Evolutionary conservation across 164 flowering plant species (phyloP), one percentile per base, ranked within the genome.

Genomic region (Buxus sempervirens): DNA sequence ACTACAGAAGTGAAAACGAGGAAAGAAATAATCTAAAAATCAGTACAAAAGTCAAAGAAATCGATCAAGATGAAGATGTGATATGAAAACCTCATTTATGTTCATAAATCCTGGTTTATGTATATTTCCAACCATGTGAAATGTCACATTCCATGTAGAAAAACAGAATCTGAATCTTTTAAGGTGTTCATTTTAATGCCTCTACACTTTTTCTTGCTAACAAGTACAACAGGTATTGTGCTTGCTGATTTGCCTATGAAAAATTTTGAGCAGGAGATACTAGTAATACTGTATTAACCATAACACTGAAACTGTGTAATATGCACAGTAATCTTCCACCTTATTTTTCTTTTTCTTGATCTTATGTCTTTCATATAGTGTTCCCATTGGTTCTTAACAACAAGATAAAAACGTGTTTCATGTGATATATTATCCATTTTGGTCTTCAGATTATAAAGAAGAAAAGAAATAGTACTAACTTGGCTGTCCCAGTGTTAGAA

Each of bases 401-500:
- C 26, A 10, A 18, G 36, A 58, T 26, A 18, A 16, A n/a, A 2
- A 58, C 26, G 38, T 45, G 12, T 4, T 19, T 5, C 4, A 26
- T 15, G 38, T 9, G 5, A 58, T 26, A 58, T 8, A 25, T 15
- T 1, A 23, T 26, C 20, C 36, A 41, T 21, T 25, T 54, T 15
- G 32, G 65, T 14, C 24, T 58, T 24, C 9, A 57, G 59, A 51
- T 26, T 45, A 19, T 59, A 22, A 64, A 56, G 0, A 22, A 6
- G 26, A 64, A 26, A 57, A 57, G 23, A 60, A 65, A 51, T 54
- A 55, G 12, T 22, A 77, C 85, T 86, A 75, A 95, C 99, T 80
- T 95, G 73, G 99, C 91, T 69, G 81, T 83, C 42, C 98, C 98
- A 69, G 72, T 82, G 72, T 92, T 84, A 57, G 88, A 86, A 75